A percentile compares a stretch with the other conserved stretches of the same genome.
These are phyloP conservation scores for Petrea volubilis DNA, from an alignment of 257 asterid species.

Conservation along the genomic window DNA sequence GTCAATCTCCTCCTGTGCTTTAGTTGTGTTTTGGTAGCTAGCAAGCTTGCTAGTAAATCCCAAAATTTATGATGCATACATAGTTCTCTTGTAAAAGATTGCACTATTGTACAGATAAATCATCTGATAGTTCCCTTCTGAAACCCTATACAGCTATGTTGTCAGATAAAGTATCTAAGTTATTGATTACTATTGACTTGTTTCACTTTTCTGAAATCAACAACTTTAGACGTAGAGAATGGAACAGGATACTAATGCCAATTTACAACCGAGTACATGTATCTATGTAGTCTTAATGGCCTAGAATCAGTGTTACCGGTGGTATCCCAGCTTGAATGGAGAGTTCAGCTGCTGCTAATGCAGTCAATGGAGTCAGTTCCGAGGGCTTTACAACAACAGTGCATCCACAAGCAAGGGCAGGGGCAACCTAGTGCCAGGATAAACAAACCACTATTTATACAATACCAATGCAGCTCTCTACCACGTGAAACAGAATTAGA, in stretches of 20 bases:
- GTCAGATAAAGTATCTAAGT: conserved; percentile 7
- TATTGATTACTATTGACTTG: not conserved
- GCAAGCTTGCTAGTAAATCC: not conserved
- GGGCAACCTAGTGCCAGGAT: conserved; percentile 72
- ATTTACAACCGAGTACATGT: not conserved
- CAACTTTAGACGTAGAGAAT: not conserved
- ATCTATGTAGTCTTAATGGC: conserved; percentile 21
- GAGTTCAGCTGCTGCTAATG: conserved; percentile 96
- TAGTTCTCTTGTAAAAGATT: not conserved
- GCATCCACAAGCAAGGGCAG: conserved; percentile 98
- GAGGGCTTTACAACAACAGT: conserved; percentile 94
- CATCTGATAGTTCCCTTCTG: too few relatives aligned
- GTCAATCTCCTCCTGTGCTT: conserved; percentile 8
- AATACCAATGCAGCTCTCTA: conserved; percentile 7
- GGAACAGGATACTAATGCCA: conserved; percentile 4
- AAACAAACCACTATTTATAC: conserved; percentile 20
- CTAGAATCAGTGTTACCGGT: conserved; percentile 53
- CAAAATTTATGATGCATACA: not conserved
- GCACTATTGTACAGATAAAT: too few relatives aligned
- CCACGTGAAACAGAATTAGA: conserved; percentile 7
- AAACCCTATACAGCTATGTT: too few relatives aligned
- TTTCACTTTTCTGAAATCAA: conserved; percentile 1
- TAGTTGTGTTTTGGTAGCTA: conserved; percentile 3
- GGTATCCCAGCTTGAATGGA: conserved; percentile 99
- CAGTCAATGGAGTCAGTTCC: conserved; percentile 93